A percentile compares a stretch with the other conserved stretches of the same genome.
Evolutionary conservation across 345 rosid species (phyloP).

Genomic region (Acer negundo): DNA sequence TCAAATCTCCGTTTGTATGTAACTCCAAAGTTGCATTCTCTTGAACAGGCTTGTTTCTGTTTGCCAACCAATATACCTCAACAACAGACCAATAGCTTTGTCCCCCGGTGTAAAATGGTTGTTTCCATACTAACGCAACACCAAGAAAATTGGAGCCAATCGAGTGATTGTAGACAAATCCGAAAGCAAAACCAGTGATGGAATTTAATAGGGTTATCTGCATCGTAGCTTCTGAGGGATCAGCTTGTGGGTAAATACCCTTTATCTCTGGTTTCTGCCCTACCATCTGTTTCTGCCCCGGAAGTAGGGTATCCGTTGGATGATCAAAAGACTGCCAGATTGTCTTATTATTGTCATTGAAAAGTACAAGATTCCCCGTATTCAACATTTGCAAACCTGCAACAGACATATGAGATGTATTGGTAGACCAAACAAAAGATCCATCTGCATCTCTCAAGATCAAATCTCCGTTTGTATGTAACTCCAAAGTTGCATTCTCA

Average conservation of each 20-base stretch:
- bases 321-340: constrained; percentile 28
- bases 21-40: constrained; percentile 14
- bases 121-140: too few relatives aligned
- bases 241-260: too few relatives aligned
- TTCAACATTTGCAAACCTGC: constrained; percentile 10
- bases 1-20: constrained; percentile 13
- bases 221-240: too few relatives aligned
- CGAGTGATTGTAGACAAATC: too few relatives aligned
- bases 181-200: too few relatives aligned
- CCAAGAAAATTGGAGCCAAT: too few relatives aligned
- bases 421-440: constrained; percentile 15
- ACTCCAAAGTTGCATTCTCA: constrained; percentile 9
- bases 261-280: neutral
- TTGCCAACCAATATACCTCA: neutral
- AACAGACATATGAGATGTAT: constrained; percentile 12
- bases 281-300: neutral
- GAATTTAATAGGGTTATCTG: too few relatives aligned
- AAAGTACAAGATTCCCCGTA: constrained; percentile 22
- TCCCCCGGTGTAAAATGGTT: too few relatives aligned
- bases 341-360: constrained; percentile 6
- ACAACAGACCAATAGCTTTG: too few relatives aligned
- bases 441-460: constrained; percentile 18
- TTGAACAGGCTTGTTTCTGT: neutral
- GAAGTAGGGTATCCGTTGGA: constrained; percentile 20
- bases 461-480: constrained; percentile 16